Evolutionary conservation across 495 filamentous ascomycete species (phyloP).

Genomic region (Neurospora sp.): DNA sequence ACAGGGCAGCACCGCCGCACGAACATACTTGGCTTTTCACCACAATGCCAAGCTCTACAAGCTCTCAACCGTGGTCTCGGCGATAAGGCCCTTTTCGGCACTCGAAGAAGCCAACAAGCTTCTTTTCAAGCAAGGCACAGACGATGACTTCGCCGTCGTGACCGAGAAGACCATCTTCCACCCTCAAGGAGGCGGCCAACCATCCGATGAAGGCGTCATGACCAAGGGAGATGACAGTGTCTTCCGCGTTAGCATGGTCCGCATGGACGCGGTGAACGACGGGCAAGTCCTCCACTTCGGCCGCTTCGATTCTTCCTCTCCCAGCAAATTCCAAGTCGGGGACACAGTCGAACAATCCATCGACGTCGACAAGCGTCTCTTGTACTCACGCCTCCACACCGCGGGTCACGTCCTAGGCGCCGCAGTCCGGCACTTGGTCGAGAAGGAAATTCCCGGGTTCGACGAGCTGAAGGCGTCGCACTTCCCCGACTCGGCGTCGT

Average conservation of each 20-base stretch:
- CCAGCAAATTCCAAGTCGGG: conserved; percentile 21
- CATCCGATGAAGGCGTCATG: conserved; percentile 49
- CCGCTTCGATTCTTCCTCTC: conserved; percentile 25
- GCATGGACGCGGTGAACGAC: conserved; percentile 31
- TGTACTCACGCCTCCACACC: conserved; percentile 54
- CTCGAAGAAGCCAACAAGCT: conserved; percentile 36
- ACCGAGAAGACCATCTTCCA: conserved; percentile 57
- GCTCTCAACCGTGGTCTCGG: conserved; percentile 32
- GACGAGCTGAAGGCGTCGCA: conserved; percentile 55
- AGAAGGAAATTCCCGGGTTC: conserved; percentile 37
- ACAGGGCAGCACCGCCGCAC: conserved; percentile 12
- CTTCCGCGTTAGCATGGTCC: conserved; percentile 43
- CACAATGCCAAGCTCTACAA: conserved; percentile 40
- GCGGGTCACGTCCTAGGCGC: conserved; percentile 54
- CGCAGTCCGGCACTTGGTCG: conserved; percentile 44
- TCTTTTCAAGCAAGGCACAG: conserved; percentile 39
- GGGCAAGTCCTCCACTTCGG: conserved; percentile 51
- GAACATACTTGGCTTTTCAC: conserved; percentile 46
- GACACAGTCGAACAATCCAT: conserved; percentile 39
- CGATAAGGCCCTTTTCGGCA: conserved; percentile 33
- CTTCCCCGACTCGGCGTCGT: conserved; percentile 48
- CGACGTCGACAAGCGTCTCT: conserved; percentile 40
- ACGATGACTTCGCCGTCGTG: conserved; percentile 34
- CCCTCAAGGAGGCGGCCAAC: conserved; percentile 57
- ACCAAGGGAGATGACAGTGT: conserved; percentile 12